Percentiles rank a stretch among this genome's conserved stretches.
Conservation (phyloP, 805 yeast species). For the Candida palmyrensis region DNA sequence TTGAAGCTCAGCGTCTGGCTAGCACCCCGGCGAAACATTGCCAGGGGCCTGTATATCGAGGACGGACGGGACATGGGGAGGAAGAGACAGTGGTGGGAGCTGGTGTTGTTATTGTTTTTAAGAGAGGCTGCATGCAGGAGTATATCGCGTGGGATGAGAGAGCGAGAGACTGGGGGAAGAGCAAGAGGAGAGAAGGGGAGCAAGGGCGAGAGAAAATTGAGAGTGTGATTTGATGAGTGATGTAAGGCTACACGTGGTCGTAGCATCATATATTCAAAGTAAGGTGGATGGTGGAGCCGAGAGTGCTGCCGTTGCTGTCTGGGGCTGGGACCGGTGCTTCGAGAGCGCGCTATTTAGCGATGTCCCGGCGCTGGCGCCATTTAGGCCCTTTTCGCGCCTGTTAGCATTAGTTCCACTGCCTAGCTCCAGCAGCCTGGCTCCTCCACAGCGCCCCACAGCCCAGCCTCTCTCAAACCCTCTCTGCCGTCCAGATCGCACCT, state of each 20-base stretch:
- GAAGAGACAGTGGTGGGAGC: background rate
- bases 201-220: background rate
- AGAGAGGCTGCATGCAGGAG: background rate
- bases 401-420: too few relatives aligned
- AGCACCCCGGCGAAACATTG: slow-evolving; percentile 1
- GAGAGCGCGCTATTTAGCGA: too few relatives aligned
- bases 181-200: background rate
- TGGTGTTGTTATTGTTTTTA: slow-evolving; percentile 2
- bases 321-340: too few relatives aligned
- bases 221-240: too few relatives aligned
- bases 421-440: too few relatives aligned
- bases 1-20: slow-evolving; percentile 15
- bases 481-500: slow-evolving; percentile 91
- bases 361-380: too few relatives aligned
- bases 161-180: background rate
- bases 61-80: slow-evolving; percentile 5
- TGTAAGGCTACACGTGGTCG: too few relatives aligned
- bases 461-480: slow-evolving; percentile 48
- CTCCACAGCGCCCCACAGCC: background rate
- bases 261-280: too few relatives aligned
- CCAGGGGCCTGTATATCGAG: slow-evolving; percentile 8
- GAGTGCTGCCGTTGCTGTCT: too few relatives aligned
- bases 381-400: too few relatives aligned
- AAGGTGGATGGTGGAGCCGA: too few relatives aligned
- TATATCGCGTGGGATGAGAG: background rate